phyloP scores from a whole-genome alignment of 1,139 yeast species.

The Suhomyces maxii region DNA sequence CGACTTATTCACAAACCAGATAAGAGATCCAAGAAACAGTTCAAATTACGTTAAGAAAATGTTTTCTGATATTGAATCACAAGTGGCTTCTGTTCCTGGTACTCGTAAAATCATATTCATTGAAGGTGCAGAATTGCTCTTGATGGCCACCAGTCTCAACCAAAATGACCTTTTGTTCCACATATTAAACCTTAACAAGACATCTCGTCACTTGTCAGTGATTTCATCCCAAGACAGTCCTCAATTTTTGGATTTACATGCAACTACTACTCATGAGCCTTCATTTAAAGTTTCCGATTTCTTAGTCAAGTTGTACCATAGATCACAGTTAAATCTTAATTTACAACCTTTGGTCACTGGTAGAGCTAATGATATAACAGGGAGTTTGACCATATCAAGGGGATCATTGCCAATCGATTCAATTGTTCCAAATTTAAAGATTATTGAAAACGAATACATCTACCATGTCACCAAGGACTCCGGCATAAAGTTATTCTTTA shows the following conservation, averaged over 20 bases:
- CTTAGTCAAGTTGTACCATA: slow-evolving; percentile 48
- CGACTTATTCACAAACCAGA: slow-evolving; percentile 34
- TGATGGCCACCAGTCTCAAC: slow-evolving; percentile 40
- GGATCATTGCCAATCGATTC: slow-evolving; percentile 45
- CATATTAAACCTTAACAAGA: slow-evolving; percentile 36
- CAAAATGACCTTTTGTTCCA: slow-evolving; percentile 35
- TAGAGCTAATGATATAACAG: slow-evolving; percentile 80
- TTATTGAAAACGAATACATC: slow-evolving; percentile 63
- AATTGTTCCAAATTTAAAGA: slow-evolving; percentile 20
- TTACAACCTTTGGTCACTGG: slow-evolving; percentile 75
- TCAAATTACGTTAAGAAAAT: slow-evolving; percentile 15
- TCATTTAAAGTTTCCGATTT: slow-evolving; percentile 45
- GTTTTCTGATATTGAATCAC: slow-evolving; percentile 21
- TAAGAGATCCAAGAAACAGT: slow-evolving; percentile 25
- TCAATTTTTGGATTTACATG: slow-evolving; percentile 35
- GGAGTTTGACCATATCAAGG: slow-evolving; percentile 56
- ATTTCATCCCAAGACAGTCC: slow-evolving; percentile 40
- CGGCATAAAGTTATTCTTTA: slow-evolving; percentile 42
- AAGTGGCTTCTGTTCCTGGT: slow-evolving; percentile 4
- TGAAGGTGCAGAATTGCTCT: slow-evolving; percentile 52
- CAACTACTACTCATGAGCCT: slow-evolving; percentile 31
- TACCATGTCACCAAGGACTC: slow-evolving; percentile 62
- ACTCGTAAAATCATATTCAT: slow-evolving; percentile 33
- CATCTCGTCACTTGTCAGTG: slow-evolving; percentile 35
- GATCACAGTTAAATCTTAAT: slow-evolving; percentile 50